These are phyloP conservation scores for Agaricus sinodeliciosus DNA, from an alignment of 768 basidiomycete species.

Conservation along the genomic window DNA sequence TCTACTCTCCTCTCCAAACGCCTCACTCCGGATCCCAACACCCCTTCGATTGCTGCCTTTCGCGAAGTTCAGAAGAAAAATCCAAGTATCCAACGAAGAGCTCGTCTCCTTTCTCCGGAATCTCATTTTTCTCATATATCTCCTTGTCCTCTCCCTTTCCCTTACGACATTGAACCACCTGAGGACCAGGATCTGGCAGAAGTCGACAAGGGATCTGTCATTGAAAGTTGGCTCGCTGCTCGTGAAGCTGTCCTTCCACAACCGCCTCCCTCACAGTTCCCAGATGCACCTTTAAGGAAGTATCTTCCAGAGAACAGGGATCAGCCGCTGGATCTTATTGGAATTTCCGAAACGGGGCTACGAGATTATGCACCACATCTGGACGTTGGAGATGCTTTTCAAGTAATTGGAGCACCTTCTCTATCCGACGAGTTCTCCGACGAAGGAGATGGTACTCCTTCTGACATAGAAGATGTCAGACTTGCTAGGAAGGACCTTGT, in stretches of 20 bases:
- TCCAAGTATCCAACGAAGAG: conserved; percentile 67
- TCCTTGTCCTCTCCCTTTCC: conserved; percentile 80
- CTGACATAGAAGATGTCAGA: conserved; percentile 26
- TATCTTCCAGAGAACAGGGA: conserved; percentile 45
- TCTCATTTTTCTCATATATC: conserved; percentile 79
- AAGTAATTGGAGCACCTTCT: conserved; percentile 53
- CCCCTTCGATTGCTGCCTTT: conserved; percentile 47
- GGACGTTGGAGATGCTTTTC: conserved; percentile 81
- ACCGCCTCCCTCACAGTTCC: conserved; percentile 14
- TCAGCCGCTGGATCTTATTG: conserved; percentile 56
- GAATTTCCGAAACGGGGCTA: conserved; percentile 60
- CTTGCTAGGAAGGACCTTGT: conserved; percentile 63
- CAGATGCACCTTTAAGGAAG: conserved; percentile 35
- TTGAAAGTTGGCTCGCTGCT: conserved; percentile 71
- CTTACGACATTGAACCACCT: conserved; percentile 62
- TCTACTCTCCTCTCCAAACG: conserved; percentile 36
- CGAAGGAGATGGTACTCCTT: conserved; percentile 25
- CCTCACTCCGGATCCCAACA: conserved; percentile 52
- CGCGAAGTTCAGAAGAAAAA: conserved; percentile 38
- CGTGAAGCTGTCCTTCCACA: conserved; percentile 49
- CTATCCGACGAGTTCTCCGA: conserved; percentile 35
- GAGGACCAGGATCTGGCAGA: conserved; percentile 36
- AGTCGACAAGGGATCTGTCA: conserved; percentile 51
- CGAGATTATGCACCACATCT: conserved; percentile 78
- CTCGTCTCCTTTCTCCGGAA: conserved; percentile 47